Percentiles rank a stretch among this genome's conserved stretches.
These are phyloP conservation scores for Solanum hybrid DNA, from an alignment of 305 asterid species.

Conservation along the genomic window DNA sequence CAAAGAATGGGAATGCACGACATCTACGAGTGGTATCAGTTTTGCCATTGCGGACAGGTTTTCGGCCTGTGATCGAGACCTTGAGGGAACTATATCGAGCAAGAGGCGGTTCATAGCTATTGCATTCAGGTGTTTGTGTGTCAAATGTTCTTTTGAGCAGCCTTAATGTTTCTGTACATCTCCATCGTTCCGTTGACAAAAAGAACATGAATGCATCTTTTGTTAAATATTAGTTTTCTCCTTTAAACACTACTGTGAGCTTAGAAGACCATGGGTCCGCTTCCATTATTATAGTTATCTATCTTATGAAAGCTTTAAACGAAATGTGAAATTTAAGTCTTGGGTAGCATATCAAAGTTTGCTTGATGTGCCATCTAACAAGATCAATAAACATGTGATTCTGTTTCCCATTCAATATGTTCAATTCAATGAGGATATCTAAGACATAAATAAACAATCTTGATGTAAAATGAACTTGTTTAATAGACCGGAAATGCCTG, in stretches of 20 bases:
- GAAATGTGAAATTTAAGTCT: background rate
- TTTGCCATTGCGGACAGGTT: constrained; percentile 52
- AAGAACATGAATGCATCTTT: background rate
- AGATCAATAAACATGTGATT: background rate
- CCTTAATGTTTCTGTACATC: background rate
- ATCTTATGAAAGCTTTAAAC: background rate
- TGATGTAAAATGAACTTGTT: background rate
- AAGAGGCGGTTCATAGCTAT: constrained; percentile 22
- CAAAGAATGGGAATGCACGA: constrained; percentile 77
- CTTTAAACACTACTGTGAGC: background rate
- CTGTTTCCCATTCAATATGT: background rate
- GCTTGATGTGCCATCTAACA: background rate
- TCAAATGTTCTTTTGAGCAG: background rate
- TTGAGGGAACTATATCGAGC: constrained; percentile 45
- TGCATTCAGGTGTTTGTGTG: background rate
- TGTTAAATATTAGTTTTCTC: background rate
- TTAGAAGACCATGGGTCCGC: background rate
- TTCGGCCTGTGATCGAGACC: constrained; percentile 59
- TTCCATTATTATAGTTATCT: background rate
- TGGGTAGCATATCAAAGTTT: background rate
- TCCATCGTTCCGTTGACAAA: background rate
- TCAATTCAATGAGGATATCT: background rate
- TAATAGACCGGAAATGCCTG: background rate
- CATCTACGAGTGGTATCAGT: constrained; percentile 71
- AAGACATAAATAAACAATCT: background rate